Evolutionary conservation across 495 filamentous ascomycete genomes (phyloP), one percentile per base, ranked within the genome.

Genomic region (Aspergillus indologenus): DNA sequence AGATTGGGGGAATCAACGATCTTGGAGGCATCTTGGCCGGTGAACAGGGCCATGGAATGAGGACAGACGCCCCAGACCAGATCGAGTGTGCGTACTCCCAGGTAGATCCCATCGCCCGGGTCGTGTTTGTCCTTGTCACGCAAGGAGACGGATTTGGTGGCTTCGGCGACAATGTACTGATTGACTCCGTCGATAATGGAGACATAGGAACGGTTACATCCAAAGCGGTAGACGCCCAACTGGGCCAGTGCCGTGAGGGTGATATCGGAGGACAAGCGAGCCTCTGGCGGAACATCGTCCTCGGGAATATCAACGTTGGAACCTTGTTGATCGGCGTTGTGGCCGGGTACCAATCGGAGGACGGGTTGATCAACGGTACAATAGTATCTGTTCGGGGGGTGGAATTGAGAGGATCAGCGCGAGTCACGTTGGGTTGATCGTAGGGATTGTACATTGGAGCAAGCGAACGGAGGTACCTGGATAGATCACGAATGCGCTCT

Each of bases 151-250:
- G 80, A 79, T 18, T 69, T 73, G 0, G 85, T 85, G 1, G 84
- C 83, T 61, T 89, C 86, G 20, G 86, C 85, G 18, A 88, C 73
- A 40, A 89, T 76, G 58, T 85, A 83, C 63, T 85, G 81, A 44
- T 75, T 71, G 5, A 78, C 74, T 23, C 75, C 71, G 61, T 85
- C 85, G 59, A 87, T 83, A 34, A 89, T 74, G 1, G 81, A 85
- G 15, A 88, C 77, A 60, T 87, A 75, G 19, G 71, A 74, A 9
- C 85, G 83, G 44, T 77, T 76, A 43, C 74, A 75, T 31, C 78
- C 71, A 48, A 87, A 67, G 9, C 81, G 77, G 31, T 81, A 73
- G 21, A 81, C 73, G 0, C 81, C 85, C 20, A 89, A 71, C 64
- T 89, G 86, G 20, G 85, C 80, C 61, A 89, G 79, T 0, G 83